Base-by-base conservation (phyloP, 2,329 filamentous ascomycete species). In the Metarhizium rileyi region DNA sequence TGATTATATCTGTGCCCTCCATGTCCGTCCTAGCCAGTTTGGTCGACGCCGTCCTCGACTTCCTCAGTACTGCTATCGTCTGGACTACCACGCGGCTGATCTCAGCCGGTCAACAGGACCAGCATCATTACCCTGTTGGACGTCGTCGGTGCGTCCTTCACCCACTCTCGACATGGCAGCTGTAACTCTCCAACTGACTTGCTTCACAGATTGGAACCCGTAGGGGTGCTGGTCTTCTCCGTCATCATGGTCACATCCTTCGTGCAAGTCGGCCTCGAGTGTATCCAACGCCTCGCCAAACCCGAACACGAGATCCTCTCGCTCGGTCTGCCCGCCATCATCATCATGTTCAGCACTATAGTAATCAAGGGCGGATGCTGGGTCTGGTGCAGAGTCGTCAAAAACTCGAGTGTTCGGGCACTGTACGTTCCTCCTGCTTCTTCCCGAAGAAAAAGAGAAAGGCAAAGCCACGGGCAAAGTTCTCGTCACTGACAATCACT, bases 191-290 rank as follows among this genome's bases (percentile, higher is more conserved):
- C 28, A 22, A 26, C 38, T 42, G 20, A 42, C 22, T 14, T 9
- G 8, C 8, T 23, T 20, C 20, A 42, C 35, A 78, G 84, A 44
- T 73, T 93, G 43, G 87, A 91, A 60, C 87, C 87, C 2, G 76
- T 93, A 5, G 87, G 87, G 26, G 84, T 93, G 2, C 72, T 93
- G 5, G 82, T 91, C 49, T 93, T 91, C 68, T 86, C 84, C 16
- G 78, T 90, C 52, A 87, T 91, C 61, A 93, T 93, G 86, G 85
- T 91, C 54, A 90, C 85, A 0, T 87, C 84, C 0, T 91, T 93
- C 67, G 80, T 81, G 56, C 87, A 93, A 66, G 87, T 93, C 38
- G 80, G 76, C 35, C 71, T 90, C 12, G 73, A 89, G 66, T 87
- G 84, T 59, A 67, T 86, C 27, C 75, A 82, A 55, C 79, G 81